These are phyloP conservation scores for Luffa acutangula DNA, from an alignment of 306 rosid genomes.

Conservation along the genomic window DNA sequence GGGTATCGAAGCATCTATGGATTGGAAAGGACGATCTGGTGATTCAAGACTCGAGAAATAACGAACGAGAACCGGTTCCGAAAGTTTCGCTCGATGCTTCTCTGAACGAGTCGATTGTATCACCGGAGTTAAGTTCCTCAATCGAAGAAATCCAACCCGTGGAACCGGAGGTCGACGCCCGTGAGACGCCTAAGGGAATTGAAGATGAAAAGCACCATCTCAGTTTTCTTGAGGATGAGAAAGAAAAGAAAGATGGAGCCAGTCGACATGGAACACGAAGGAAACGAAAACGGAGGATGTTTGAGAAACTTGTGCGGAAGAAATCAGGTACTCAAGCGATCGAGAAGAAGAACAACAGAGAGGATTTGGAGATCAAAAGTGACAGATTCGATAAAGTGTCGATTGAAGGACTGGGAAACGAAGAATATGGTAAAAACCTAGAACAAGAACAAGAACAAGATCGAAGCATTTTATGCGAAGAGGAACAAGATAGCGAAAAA, in stretches of 20 bases:
- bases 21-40: neutral
- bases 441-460: neutral
- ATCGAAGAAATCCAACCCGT: slow-evolving; percentile 32
- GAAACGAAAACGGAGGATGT: neutral
- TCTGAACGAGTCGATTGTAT: neutral
- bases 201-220: slow-evolving; percentile 14
- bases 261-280: neutral
- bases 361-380: neutral
- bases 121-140: neutral
- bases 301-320: neutral
- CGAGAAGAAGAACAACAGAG: neutral
- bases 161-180: slow-evolving; percentile 9
- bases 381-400: neutral
- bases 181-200: neutral
- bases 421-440: slow-evolving; percentile 9
- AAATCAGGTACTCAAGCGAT: neutral
- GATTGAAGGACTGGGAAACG: neutral
- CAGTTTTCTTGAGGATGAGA: neutral
- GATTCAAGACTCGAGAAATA: neutral
- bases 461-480: neutral
- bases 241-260: neutral
- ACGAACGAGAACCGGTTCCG: neutral
- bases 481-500: neutral
- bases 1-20: neutral
- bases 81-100: neutral